A percentile compares a stretch with the other conserved stretches of the same genome.
These are phyloP conservation scores for Hirsutella thompsonii DNA, from an alignment of 2,329 filamentous ascomycete species.

Conservation along the genomic window DNA sequence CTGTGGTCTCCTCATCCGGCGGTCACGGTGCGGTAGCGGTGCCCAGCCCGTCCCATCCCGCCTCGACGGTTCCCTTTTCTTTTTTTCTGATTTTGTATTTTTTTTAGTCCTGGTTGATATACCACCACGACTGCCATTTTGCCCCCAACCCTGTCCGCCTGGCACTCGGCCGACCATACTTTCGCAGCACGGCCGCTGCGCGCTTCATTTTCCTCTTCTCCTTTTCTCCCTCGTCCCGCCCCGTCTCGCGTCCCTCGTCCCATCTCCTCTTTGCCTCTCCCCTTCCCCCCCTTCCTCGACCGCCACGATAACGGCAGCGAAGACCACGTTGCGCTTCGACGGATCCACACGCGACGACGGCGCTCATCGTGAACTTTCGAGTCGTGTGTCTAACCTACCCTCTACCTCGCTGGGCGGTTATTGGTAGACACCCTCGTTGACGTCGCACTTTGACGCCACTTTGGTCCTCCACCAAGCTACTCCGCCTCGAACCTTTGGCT, in stretches of 20 bases:
- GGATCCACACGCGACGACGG: background rate
- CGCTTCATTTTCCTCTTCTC: background rate
- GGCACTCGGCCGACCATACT: background rate
- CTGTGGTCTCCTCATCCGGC: background rate
- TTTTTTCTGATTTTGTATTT: background rate
- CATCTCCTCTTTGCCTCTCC: too few relatives aligned
- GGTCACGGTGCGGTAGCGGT: background rate
- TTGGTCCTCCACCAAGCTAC: slow-evolving; percentile 1
- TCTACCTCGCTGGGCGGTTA: slow-evolving; percentile 1
- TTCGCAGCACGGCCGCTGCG: background rate
- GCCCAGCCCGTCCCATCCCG: slow-evolving; percentile 1
- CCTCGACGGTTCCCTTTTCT: slow-evolving; percentile 1
- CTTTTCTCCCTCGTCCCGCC: background rate
- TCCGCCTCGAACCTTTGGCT: slow-evolving; percentile 1
- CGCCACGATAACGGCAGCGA: too few relatives aligned
- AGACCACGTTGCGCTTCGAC: too few relatives aligned
- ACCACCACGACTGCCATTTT: background rate
- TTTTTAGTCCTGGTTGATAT: background rate
- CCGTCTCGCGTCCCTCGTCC: too few relatives aligned
- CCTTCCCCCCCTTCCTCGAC: too few relatives aligned
- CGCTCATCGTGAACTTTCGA: slow-evolving; percentile 1
- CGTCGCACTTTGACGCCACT: slow-evolving; percentile 7
- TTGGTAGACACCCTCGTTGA: slow-evolving; percentile 7
- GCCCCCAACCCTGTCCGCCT: background rate
- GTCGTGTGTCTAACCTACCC: slow-evolving; percentile 4